Percentiles rank a stretch among this genome's conserved stretches.
phyloP scores from a whole-genome alignment of 1,284 basidiomycete genomes.

The Butyriboletus regius region DNA sequence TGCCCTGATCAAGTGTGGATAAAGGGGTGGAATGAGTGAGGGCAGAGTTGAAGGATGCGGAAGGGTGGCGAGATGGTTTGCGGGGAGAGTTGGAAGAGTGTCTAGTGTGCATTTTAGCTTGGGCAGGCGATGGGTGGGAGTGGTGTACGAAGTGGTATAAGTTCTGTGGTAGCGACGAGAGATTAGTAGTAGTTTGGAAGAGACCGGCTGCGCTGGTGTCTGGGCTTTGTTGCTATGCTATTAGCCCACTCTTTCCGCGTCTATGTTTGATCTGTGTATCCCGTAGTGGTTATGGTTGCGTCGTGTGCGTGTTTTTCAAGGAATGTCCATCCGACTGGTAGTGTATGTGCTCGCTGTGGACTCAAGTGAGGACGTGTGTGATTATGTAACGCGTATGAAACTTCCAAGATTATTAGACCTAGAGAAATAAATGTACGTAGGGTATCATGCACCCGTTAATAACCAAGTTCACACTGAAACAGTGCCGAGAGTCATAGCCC shows the following conservation, averaged over 20 bases:
- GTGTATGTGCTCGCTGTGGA: conserved; percentile 7
- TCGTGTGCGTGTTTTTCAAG: conserved; percentile 16
- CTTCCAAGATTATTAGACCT: neutral
- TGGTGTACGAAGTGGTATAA: conserved; percentile 6
- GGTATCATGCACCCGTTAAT: neutral
- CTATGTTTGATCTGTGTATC: neutral
- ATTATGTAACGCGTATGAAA: conserved; percentile 20
- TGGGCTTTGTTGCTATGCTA: conserved; percentile 5
- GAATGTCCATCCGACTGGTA: conserved; percentile 26
- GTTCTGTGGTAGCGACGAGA: conserved; percentile 7
- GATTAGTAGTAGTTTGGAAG: conserved; percentile 5
- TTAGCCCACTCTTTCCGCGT: conserved; percentile 3
- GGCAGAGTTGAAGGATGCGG: conserved; percentile 16
- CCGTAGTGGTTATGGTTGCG: conserved; percentile 1
- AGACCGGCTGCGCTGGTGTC: conserved; percentile 8
- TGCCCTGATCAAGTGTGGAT: conserved; percentile 29
- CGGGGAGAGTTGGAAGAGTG: conserved; percentile 26
- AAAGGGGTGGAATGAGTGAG: conserved; percentile 23
- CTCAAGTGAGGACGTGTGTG: neutral
- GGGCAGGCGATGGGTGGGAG: neutral
- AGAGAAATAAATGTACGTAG: neutral
- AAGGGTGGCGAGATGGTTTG: conserved; percentile 29
- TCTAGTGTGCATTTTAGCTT: conserved; percentile 24
- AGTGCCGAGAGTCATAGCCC: neutral
- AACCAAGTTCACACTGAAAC: neutral